Evolutionary conservation across 2,329 filamentous ascomycete species (phyloP).

Genomic region (Xylaria polymorpha): DNA sequence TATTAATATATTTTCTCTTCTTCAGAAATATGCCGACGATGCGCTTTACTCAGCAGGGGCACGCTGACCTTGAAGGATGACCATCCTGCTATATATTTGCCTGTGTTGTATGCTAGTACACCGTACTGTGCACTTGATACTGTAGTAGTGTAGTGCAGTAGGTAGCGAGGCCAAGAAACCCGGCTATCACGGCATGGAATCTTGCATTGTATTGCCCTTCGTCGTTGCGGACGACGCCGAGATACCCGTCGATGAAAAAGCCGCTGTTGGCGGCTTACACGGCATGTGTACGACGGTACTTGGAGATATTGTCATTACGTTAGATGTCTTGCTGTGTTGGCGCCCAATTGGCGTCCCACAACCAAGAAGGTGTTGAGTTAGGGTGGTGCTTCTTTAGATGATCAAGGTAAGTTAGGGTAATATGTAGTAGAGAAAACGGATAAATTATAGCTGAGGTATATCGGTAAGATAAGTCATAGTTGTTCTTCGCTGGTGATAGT

Average conservation of each 20-base stretch:
- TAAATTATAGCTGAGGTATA: too few species aligned
- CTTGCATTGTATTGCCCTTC: neutral
- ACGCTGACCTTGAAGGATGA: neutral
- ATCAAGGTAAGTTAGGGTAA: too few species aligned
- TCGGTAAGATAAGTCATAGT: too few species aligned
- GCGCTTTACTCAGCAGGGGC: neutral
- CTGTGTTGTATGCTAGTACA: neutral
- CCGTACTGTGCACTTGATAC: constrained; percentile 1
- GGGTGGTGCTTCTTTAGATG: too few species aligned
- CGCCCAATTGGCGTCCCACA: too few species aligned
- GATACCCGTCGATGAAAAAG: neutral
- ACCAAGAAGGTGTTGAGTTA: too few species aligned
- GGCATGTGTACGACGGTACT: neutral
- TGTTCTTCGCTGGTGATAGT: too few species aligned
- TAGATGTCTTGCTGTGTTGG: neutral
- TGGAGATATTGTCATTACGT: neutral
- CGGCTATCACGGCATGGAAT: constrained; percentile 19
- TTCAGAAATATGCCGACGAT: neutral
- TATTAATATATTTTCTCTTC: constrained; percentile 32
- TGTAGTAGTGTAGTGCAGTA: neutral
- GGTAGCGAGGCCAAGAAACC: constrained; percentile 7
- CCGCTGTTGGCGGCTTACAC: neutral
- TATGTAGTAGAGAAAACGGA: too few species aligned
- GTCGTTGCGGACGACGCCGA: neutral
- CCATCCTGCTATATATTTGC: neutral